phyloP scores from a whole-genome alignment of 2,329 filamentous ascomycete species.

The Setomelanomma holmii region DNA sequence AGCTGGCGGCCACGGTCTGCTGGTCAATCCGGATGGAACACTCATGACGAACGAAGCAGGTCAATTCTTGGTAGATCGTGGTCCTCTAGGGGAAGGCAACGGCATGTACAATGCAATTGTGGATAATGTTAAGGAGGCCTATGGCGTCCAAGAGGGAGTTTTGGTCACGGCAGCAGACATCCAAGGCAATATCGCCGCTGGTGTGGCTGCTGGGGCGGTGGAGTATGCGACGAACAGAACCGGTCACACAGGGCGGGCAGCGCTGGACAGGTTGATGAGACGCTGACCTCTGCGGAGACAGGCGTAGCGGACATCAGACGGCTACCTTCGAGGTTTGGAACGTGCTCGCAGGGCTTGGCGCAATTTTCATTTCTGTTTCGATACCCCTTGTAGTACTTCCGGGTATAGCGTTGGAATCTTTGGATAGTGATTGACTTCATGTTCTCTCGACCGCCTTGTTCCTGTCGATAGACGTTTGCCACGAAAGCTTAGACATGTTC shows the following conservation, averaged over 20 bases:
- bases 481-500: too few species aligned
- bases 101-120: not conserved
- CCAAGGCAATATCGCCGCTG: not conserved
- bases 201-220: not conserved
- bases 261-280: too few species aligned
- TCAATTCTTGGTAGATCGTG: conserved; percentile 85
- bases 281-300: too few species aligned
- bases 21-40: conserved; percentile 63
- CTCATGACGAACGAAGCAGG: conserved; percentile 95
- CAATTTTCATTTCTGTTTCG: too few species aligned
- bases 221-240: conserved; percentile 1
- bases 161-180: not conserved
- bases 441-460: too few species aligned
- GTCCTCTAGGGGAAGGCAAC: conserved; percentile 54
- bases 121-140: not conserved
- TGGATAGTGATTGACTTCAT: too few species aligned
- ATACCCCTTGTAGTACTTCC: too few species aligned
- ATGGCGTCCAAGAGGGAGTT: not conserved
- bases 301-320: too few species aligned
- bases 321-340: too few species aligned
- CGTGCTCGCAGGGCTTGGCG: too few species aligned
- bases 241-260: not conserved
- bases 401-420: too few species aligned
- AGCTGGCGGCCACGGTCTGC: not conserved
- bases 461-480: too few species aligned